Base-by-base conservation (phyloP, 1,284 basidiomycete species). In the Microstroma glucosiphilum region DNA sequence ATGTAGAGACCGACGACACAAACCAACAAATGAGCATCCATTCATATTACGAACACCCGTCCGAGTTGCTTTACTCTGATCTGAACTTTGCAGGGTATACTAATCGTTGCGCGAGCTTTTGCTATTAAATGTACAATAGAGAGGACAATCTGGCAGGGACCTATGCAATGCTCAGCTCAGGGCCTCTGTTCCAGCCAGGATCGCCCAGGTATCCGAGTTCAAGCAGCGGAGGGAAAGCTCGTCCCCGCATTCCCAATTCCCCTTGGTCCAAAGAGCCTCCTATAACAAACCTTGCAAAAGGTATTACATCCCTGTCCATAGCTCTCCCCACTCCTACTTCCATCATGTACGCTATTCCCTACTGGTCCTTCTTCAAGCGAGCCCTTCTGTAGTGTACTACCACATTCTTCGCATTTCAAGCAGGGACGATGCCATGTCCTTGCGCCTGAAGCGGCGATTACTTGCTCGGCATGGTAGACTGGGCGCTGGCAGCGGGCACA, bases 351-450 rank as follows among this genome's bases (percentile, higher is more conserved):
- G 43, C 43, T 21, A 48, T 12, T 48, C 19, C 58, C 13, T 12
- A 43, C 59, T 0, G 77, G 77, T 0, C 77, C 77, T 49, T 79
- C 76, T 30, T 78, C 70, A 25, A 79, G 56, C 53, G 69, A 72
- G 23, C 73, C 72, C 1, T 69, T 61, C 21, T 78, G 75, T 13
- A 79, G 58, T 15, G 72, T 73, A 1, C 75, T 70, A 11, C 59
- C 62, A 62, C 77, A 79, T 0, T 69, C 74, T 51, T 79, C 77
- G 66, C 77, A 79, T 1, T 75, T 58, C 43, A 79, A 58, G 60
- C 77, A 79, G 1, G 60, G 70, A 17, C 76, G 60, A 58, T 79
- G 77, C 77, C 77, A 79, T 53, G 70, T 72, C 1, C 75, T 58
- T 0, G 71, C 73, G 1, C 73, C 72, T 6, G 46, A 42, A n/a